These are phyloP conservation scores for Spathaspora boniae DNA, from an alignment of 805 yeast species.

Conservation along the genomic window DNA sequence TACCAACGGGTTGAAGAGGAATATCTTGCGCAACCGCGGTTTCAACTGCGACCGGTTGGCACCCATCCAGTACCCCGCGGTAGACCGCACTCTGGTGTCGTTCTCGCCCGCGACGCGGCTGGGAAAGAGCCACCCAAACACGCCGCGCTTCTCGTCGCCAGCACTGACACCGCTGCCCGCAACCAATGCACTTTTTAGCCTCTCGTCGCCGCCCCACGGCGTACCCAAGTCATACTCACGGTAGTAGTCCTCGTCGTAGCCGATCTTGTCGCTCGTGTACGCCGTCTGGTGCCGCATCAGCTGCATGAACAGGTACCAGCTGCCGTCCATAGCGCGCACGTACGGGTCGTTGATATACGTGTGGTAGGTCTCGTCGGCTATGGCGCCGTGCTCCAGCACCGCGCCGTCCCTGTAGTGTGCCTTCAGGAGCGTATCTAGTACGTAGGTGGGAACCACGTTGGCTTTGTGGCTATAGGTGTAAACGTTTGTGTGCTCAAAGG, in stretches of 20 bases:
- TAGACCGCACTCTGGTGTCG: conserved; percentile 43
- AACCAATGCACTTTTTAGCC: conserved; percentile 41
- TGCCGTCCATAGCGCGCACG: conserved; percentile 36
- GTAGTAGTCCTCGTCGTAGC: conserved; percentile 21
- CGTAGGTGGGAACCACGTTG: conserved; percentile 58
- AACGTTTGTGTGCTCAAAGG: conserved; percentile 25
- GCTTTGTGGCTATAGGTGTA: conserved; percentile 34
- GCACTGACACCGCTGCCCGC: neutral
- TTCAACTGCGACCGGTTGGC: conserved; percentile 61
- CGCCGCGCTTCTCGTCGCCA: conserved; percentile 6
- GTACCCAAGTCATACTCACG: conserved; percentile 42
- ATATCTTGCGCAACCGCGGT: conserved; percentile 55
- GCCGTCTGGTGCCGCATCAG: conserved; percentile 46
- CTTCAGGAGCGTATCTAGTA: conserved; percentile 50
- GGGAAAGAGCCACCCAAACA: conserved; percentile 3
- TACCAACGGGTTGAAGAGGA: conserved; percentile 74
- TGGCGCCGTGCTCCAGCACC: neutral
- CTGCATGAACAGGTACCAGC: conserved; percentile 50
- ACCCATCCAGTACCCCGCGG: conserved; percentile 67
- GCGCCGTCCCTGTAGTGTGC: conserved; percentile 40
- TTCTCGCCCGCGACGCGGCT: conserved; percentile 19
- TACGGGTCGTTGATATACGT: conserved; percentile 29
- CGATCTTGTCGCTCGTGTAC: conserved; percentile 24
- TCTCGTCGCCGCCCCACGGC: conserved; percentile 70
- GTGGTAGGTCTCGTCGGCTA: neutral